Conservation (phyloP, 345 rosid species). For the Streptanthus diversifolius region DNA sequence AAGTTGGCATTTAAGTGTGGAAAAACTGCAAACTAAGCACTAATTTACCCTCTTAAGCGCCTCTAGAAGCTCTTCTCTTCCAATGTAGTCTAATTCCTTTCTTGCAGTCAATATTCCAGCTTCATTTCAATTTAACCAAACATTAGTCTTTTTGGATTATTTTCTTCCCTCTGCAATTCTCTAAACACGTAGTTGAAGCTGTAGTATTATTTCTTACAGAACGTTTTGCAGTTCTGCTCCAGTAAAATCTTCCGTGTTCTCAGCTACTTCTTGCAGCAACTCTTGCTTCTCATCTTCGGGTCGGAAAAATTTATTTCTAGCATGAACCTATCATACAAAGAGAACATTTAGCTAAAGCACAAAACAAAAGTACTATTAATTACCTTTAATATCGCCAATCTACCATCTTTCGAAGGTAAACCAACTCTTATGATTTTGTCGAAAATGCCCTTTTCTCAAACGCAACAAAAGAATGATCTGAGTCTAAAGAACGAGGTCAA, state of each 20-base stretch:
- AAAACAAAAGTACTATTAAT: conserved; percentile 3
- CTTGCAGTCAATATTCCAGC: conserved; percentile 98
- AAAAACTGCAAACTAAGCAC: conserved; percentile 13
- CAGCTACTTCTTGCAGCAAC: conserved; percentile 77
- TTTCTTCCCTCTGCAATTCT: background rate
- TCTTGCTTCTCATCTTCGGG: conserved; percentile 77
- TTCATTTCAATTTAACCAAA: conserved; percentile 54
- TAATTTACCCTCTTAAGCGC: conserved; percentile 77
- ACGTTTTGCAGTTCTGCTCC: conserved; percentile 98
- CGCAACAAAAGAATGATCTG: too few relatives aligned
- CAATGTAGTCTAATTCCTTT: conserved; percentile 85
- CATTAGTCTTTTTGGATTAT: conserved; percentile 31
- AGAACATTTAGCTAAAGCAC: conserved; percentile 11
- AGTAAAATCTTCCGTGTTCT: conserved; percentile 79
- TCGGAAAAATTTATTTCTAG: conserved; percentile 79
- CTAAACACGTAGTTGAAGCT: conserved; percentile 4
- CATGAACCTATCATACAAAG: conserved; percentile 68
- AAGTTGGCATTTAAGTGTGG: background rate
- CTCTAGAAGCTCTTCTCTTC: conserved; percentile 83
- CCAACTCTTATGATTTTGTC: conserved; percentile 96
- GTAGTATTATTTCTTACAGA: conserved; percentile 42
- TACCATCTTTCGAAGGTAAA: conserved; percentile 87
- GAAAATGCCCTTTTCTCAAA: conserved; percentile 94
- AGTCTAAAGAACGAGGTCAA: too few relatives aligned
- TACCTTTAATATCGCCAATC: conserved; percentile 90